Evolutionary conservation across 2,329 filamentous ascomycete species (phyloP), one percentile per base, ranked within the genome.

Genomic region (Colletotrichum nymphaeae): DNA sequence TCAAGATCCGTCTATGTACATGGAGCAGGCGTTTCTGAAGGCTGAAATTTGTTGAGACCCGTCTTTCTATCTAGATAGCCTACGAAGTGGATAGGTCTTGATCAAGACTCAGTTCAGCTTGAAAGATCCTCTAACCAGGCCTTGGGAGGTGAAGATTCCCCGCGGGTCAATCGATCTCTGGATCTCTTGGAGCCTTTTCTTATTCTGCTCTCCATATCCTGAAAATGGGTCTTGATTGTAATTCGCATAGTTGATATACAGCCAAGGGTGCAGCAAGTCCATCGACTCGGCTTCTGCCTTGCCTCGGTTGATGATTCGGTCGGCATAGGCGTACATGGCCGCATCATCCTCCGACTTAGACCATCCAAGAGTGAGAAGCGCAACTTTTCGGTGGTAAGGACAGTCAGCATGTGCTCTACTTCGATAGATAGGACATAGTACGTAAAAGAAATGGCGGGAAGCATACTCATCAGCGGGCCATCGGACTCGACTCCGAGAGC

Each of bases 171-270:
- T n/a, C 0, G 7, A 7, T 8, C 0, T 49, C 19, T 49, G 42
- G 8, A 49, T 49, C 0, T 49, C 42, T 22, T 4, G 42, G 42
- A 49, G 42, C 0, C 42, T 49, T 0, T 22, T 49, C 1, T 49
- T 49, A 0, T 49, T 49, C 19, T 49, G 11, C 19, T 49, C 19
- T 1, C 42, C 42, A 0, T n/a, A 49, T 5, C 42, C 42, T 1
- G 19, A 1, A 0, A 49, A 49, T 0, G 42, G 19, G 0, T 49
- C 42, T 49, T 49, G 42, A 1, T 49, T 49, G 0, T 49, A 4
- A 0, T 49, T 49, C 7, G 42, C 42, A n/a, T 49, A 49, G 8
- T 49, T 49, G 16, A 49, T 49, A 1, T 49, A 49, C 42, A 49
- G 0, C 42, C 19, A 49, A 0, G 42, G 16, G 4, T 49, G 42